Base-by-base conservation (phyloP, 805 yeast species). In the Kodamaea neixiangensis region DNA sequence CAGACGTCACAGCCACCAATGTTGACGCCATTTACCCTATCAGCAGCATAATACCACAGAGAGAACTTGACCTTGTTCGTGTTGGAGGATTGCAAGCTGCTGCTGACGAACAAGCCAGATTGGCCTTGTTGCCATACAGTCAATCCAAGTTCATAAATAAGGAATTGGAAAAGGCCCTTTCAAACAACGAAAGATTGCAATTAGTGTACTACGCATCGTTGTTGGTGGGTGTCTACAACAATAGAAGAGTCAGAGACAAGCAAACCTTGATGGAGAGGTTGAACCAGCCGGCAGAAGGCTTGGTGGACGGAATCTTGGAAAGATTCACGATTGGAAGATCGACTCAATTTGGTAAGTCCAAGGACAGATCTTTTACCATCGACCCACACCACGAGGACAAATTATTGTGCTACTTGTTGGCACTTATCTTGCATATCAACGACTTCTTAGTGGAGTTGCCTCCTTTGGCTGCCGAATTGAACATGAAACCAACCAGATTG, bases 371-470 rank as follows among this genome's bases (percentile, higher is more conserved):
- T n/a, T 93, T 81, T 65, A 75, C 80, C 54, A 81, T 94, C 54
- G 97, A 94, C 63, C 97, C 98, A 38, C 86, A 82, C 60, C 81
- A 83, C 63, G 97, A 90, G 67, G 97, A 90, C 70, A 90, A 87
- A 69, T 75, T 94, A 45, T 73, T 94, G 57, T 87, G 97, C 68
- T 86, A 82, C 69, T 74, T 91, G 44, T 72, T 94, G 54, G 87
- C 86, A 5, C 69, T 87, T 38, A 76, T 87, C 37, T 72, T 94
- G 63, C 93, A 86, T 66, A 76, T 92, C 50, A 89, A 89, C 65
- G 83, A 81, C 53, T 93, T 82, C 71, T 73, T 79, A 55, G 81
- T 89, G 15, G 94, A 88, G 59, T 70, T 91, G 37, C 78, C 88
- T 2, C 96, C 96, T 17, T 71, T 93, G 57, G 93, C 97, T 1